phyloP scores from a whole-genome alignment of 2,329 filamentous ascomycete genomes.

The Leptosphaerulina australis region DNA sequence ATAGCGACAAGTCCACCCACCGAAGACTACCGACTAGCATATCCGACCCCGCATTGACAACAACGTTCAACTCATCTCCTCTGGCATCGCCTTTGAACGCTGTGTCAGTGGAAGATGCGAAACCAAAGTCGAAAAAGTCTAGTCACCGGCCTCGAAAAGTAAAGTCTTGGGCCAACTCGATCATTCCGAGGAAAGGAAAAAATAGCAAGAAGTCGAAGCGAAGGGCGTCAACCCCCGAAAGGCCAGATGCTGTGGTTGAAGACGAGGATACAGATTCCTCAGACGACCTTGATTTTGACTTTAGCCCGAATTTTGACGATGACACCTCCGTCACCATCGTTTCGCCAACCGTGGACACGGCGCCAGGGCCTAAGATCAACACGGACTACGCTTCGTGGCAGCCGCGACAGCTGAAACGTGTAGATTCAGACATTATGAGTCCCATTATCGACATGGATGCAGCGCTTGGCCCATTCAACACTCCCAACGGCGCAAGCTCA shows the following conservation, averaged over 20 bases:
- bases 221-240: constrained; percentile 39
- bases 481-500: constrained; percentile 72
- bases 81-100: constrained; percentile 34
- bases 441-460: constrained; percentile 94
- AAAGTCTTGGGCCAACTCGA: constrained; percentile 72
- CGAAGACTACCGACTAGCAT: constrained; percentile 36
- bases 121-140: constrained; percentile 61
- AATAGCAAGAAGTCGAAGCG: constrained; percentile 55
- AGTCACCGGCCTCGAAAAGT: constrained; percentile 67
- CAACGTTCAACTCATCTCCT: constrained; percentile 33
- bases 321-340: constrained; percentile 52
- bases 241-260: constrained; percentile 34
- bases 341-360: constrained; percentile 36
- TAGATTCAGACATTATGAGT: constrained; percentile 66
- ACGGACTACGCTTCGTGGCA: constrained; percentile 48
- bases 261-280: constrained; percentile 43
- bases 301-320: constrained; percentile 50
- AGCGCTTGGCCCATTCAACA: constrained; percentile 90
- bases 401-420: constrained; percentile 47
- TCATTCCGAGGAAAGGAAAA: constrained; percentile 67
- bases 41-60: constrained; percentile 46
- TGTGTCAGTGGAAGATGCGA: constrained; percentile 43
- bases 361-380: constrained; percentile 36
- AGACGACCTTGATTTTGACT: constrained; percentile 42
- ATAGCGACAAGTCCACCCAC: constrained; percentile 46